These are phyloP conservation scores for Trebouxia gelatinosa DNA, from an alignment of 163 green algal genomes.

Conservation along the genomic window DNA sequence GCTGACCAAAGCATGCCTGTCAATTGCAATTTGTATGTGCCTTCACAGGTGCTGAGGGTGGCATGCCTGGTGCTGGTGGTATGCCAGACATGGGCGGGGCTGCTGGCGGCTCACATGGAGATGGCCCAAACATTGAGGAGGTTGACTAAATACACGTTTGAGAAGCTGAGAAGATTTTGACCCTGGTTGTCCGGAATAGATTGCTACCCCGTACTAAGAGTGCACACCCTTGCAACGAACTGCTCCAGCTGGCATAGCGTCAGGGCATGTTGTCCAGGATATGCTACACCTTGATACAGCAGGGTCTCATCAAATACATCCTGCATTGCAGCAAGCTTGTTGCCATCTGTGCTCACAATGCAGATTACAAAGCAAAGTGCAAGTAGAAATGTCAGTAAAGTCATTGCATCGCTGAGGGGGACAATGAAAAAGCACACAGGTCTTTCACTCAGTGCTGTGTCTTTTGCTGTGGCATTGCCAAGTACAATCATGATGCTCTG, in stretches of 20 bases:
- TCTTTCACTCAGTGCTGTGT: background rate
- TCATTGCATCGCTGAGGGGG: background rate
- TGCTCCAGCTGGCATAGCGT: conserved; percentile 25
- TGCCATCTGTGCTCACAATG: background rate
- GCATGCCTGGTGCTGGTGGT: conserved; percentile 5
- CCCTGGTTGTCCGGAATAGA: too few relatives aligned
- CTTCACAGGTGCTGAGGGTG: too few relatives aligned
- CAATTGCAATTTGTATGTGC: too few relatives aligned
- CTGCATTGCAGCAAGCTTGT: background rate
- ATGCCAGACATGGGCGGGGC: conserved; percentile 26
- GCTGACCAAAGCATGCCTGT: too few relatives aligned
- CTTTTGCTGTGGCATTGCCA: background rate
- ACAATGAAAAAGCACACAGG: background rate
- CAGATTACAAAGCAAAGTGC: background rate
- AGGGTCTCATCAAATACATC: conserved; percentile 4
- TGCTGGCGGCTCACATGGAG: background rate
- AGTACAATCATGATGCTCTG: background rate
- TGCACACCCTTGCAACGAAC: conserved; percentile 13
- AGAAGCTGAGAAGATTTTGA: too few relatives aligned
- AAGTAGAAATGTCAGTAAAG: background rate
- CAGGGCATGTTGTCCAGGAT: conserved; percentile 18
- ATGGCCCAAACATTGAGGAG: conserved; percentile 18
- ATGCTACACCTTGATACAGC: background rate
- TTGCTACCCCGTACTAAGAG: too few relatives aligned
- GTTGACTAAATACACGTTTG: conserved; percentile 27